Evolutionary conservation across 2,329 filamentous ascomycete species (phyloP), one percentile per base, ranked within the genome.

Genomic region (Bipolaris gigantea): DNA sequence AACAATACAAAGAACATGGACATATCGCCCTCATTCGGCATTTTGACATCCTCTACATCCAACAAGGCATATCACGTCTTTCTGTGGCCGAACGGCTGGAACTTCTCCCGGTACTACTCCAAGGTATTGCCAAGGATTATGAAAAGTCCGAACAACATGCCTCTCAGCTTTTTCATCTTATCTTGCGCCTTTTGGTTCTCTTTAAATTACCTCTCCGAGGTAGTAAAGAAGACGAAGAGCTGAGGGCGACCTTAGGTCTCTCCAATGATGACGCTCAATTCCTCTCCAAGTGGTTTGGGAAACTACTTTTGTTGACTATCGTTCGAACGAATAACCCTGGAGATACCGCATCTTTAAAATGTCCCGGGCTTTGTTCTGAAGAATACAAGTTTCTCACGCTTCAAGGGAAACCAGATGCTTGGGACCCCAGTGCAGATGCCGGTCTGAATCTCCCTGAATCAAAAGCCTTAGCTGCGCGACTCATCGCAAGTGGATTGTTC

Each of bases 41-140:
- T 70, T 89, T 97, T 64, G 92, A 97, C 74, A 79, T 97, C 36
- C 81, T 89, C 16, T 96, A 96, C 70, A 89, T 97, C 34, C 90
- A 95, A 67, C 90, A 96, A 70, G 94, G 93, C 35, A 79, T 90
- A 40, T 81, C 82, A 47, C 80, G 87, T 45, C 73, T 89, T 18
- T 79, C 81, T 2, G 73, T 81, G 10, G 72, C 76, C 15, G 88
- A 93, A 38, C 84, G 90, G 62, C 82, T 88, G 33, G 84, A 86
- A 10, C 77, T 96, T 4, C 75, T 97, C n/a, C 86, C 90, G 1
- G 81, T 84, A 2, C 75, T 92, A 9, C 76, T 92, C 15, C 79
- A 83, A 59, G 88, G 87, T 9, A 87, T 95, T 40, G 79, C 83
- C 2, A 78, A 79, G 19, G 83, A 86, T 62, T 80, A 81, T 42